Evolutionary conservation across 306 rosid species (phyloP), one percentile per base, ranked within the genome.

Genomic region (Casuarina glauca): DNA sequence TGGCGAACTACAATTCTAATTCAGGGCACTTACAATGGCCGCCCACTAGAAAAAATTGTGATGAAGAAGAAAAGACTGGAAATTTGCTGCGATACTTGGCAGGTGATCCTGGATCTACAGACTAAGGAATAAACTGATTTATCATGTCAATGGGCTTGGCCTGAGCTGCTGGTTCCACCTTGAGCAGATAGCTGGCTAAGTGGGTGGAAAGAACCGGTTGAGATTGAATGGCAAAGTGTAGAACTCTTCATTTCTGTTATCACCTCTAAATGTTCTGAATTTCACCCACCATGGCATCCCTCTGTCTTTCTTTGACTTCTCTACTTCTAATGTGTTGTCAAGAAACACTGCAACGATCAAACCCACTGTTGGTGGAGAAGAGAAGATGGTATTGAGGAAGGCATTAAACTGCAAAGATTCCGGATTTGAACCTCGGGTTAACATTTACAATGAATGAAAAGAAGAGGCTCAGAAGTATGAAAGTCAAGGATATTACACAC

Each of bases 201-300:
- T 93, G 3, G 98, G 99, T 49, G 99, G 99, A 78, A 95, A 95
- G 79, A 95, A 95, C 52, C 93, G 83, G 87, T 95, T 95, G 81
- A 95, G 97, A 80, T 95, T 95, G 82, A 95, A 95, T 1, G 99
- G 99, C 81, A 95, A 76, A 20, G 91, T 93, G 58, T 95, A 95
- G 84, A 95, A 95, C 77, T 93, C 99, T 87, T 95, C 99, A 17
- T 95, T 95, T 84, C 97, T 88, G 63, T 90, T 95, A 72, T 95
- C 99, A 79, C 99, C 99, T 86, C 90, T 82, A 32, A 95, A 95
- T 1, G 96, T 86, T 85, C 97, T 85, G 84, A 95, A 95, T 89
- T 93, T 95, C 41, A 88, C 90, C 99, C 99, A 95, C 97, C 99
- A 95, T 4, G 99, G 97, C 99, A 95, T 95, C 26, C 99, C 99